Base-by-base conservation (phyloP, 306 rosid species). In the Acacia confusa region DNA sequence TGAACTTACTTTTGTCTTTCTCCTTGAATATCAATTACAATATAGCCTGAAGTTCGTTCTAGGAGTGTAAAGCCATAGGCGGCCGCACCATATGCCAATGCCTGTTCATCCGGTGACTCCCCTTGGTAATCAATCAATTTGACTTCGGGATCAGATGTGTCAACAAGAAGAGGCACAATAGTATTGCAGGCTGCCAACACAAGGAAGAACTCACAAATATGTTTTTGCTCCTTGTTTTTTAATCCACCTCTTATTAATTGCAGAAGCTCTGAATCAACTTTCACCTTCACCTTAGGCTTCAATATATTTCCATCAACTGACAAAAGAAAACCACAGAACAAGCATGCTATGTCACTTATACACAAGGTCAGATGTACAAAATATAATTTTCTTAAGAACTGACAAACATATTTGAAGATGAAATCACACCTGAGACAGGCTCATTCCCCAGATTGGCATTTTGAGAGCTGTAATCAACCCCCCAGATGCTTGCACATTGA, bases 61-160 rank as follows among this genome's bases (percentile, higher is more conserved):
- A 95, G 82, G 44, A 95, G 97, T 88, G 83, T 87, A 89, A 92
- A 95, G 70, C 99, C 99, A 30, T 95, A 95, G 68, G 96, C 92
- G 0, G 98, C 98, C 0, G 99, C 99, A 7, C 97, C 99, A 85
- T 93, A 93, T 74, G 90, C 92, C 80, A 95, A 79, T 71, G 99
- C 98, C 77, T 93, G 99, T 85, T 95, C 99, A 84, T 95, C 99
- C 11, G 99, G 99, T 65, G 99, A 95, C 81, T 95, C 99, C 63
- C 99, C 99, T 86, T 95, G 99, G 88, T 95, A 95, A 83, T 95
- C 99, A 76, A 95, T 57, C 82, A 91, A 87, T 85, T 89, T 90
- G 87, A 84, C 91, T 48, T 82, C 82, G 61, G 91, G 91, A 78
- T 95, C 97, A 48, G 93, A 73, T 4, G 93, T 80, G 81, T 91